Percentiles rank a stretch among this genome's conserved stretches.
These are phyloP conservation scores for Fusarium graminum DNA, from an alignment of 2,329 filamentous ascomycete species.

Conservation along the genomic window DNA sequence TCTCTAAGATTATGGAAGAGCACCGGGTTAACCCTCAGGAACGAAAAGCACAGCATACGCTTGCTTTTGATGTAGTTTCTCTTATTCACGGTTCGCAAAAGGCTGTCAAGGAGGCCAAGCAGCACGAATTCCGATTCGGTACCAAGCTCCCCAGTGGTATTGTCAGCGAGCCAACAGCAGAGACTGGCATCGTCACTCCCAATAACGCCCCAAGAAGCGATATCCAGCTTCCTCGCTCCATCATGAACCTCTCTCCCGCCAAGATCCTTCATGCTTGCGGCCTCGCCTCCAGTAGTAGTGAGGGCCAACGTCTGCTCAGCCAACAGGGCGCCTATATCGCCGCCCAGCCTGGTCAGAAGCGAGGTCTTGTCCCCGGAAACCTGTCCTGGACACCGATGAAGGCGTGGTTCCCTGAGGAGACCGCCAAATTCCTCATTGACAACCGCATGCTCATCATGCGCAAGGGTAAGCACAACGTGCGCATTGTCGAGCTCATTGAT, in stretches of 20 bases:
- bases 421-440: conserved; percentile 71
- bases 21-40: conserved; percentile 77
- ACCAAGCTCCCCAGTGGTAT: conserved; percentile 50
- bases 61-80: conserved; percentile 85
- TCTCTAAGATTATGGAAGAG: conserved; percentile 74
- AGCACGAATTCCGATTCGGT: conserved; percentile 66
- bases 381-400: conserved; percentile 74
- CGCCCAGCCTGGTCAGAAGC: conserved; percentile 60
- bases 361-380: conserved; percentile 62
- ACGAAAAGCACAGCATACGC: conserved; percentile 82
- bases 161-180: conserved; percentile 49
- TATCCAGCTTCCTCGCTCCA: conserved; percentile 69
- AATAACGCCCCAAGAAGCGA: conserved; percentile 67
- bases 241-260: conserved; percentile 69
- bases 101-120: conserved; percentile 71
- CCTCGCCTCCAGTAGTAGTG: conserved; percentile 67
- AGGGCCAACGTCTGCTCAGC: conserved; percentile 69
- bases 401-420: conserved; percentile 68
- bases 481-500: conserved; percentile 70
- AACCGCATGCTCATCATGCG: conserved; percentile 70
- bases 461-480: conserved; percentile 73
- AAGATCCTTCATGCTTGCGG: conserved; percentile 72
- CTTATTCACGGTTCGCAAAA: conserved; percentile 79
- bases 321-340: conserved; percentile 72
- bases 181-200: conserved; percentile 53